Evolutionary conservation across 495 filamentous ascomycete species (phyloP), one percentile per base, ranked within the genome.

Genomic region (Staphylotrichum longicolle): DNA sequence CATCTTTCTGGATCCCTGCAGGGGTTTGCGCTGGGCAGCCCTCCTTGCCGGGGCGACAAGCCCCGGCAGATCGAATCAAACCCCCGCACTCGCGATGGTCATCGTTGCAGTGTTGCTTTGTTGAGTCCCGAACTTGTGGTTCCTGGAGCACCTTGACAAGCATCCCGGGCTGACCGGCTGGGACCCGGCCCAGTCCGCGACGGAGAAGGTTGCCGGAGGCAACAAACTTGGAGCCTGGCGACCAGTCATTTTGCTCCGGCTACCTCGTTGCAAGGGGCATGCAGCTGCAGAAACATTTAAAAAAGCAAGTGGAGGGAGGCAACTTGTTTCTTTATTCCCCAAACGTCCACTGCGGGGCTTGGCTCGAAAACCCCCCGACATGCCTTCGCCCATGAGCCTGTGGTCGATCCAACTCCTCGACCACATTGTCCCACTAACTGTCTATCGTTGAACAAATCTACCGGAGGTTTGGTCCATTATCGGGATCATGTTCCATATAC

Each of bases 1-100:
- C 57, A 60, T 45, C 12, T 33, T 3, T 33, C 58, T 68, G 59
- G 63, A 55, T 58, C 37, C 10, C 9, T 50, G 40, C 47, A 54
- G n/a, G 47, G 54, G 46, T 57, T 35, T 27, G 37, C 37, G 30
- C 44, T 61, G 55, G 58, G 35, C 42, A 61, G 46, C 45, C 46
- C 40, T 54, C 27, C 40, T 44, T 37, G 32, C 3, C 3, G 35
- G 60, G 60, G 57, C 54, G 11, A 37, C 5, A 35, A n/a, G n/a
- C 20, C 20, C 20, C 20, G 20, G 20, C 20, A 27, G 20, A 27
- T 27, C 20, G 20, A 27, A 27, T 27, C 20, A 27, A 27, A 27
- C 20, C 20, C 20, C 20, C 20, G 20, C 20, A 27, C 20, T 27
- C 20, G 20, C 20, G 20, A 27, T 27, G 20, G 20, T 27, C 20